phyloP scores from a whole-genome alignment of 768 basidiomycete species.

The Trametes punicea region DNA sequence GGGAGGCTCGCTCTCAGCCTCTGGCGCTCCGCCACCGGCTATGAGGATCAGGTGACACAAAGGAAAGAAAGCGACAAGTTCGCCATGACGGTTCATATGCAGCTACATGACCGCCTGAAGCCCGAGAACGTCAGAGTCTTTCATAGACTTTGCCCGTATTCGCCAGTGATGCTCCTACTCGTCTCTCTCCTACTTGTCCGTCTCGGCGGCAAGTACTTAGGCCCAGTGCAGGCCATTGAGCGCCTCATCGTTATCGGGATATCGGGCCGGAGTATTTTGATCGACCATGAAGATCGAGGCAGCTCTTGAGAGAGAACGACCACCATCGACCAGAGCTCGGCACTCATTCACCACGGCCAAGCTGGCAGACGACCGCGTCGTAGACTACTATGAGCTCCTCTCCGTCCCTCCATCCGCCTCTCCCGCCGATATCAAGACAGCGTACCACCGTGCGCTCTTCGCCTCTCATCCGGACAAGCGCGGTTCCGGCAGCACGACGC shows the following conservation, averaged over 20 bases:
- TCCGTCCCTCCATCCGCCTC: constrained; percentile 48
- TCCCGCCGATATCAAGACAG: constrained; percentile 56
- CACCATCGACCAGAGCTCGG: neutral
- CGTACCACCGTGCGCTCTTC: constrained; percentile 66
- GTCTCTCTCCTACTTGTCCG: too few relatives aligned
- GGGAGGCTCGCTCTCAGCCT: neutral
- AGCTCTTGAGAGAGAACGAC: neutral
- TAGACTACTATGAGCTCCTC: constrained; percentile 62
- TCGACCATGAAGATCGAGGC: neutral
- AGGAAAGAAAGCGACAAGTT: neutral
- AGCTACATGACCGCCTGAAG: too few relatives aligned
- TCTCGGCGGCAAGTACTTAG: too few relatives aligned
- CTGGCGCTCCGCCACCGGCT: neutral
- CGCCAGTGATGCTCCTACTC: too few relatives aligned
- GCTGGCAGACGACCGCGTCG: constrained; percentile 19
- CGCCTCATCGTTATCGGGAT: too few relatives aligned
- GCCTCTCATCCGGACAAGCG: constrained; percentile 63
- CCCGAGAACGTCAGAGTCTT: too few relatives aligned
- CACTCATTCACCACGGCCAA: neutral
- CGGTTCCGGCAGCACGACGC: neutral
- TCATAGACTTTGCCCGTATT: too few relatives aligned
- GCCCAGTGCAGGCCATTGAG: too few relatives aligned
- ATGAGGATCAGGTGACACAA: neutral
- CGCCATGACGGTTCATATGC: too few relatives aligned
- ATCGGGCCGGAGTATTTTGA: neutral